A percentile compares a stretch with the other conserved stretches of the same genome.
Conservation (phyloP, 1,139 yeast species). For the Candida albicans region DNA sequence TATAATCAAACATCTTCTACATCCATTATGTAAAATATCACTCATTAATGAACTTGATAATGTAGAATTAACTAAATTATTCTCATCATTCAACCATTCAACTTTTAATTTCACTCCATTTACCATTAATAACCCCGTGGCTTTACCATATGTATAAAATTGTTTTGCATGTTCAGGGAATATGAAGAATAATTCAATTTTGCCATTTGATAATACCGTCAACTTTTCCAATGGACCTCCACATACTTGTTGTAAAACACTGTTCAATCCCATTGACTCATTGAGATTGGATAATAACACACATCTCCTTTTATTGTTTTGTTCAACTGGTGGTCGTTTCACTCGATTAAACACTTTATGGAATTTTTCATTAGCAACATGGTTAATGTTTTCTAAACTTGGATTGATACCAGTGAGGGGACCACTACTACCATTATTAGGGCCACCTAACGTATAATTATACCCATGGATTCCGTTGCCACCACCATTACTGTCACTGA, state of each 20-base stretch:
- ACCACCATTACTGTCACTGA: not conserved
- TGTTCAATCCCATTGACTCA: conserved; percentile 39
- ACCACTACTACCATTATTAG: not conserved
- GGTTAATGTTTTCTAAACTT: conserved; percentile 17
- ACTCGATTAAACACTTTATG: conserved; percentile 8
- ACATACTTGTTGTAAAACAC: conserved; percentile 56
- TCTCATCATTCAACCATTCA: conserved; percentile 34
- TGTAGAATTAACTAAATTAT: conserved; percentile 26
- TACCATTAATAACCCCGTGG: conserved; percentile 55
- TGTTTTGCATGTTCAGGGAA: conserved; percentile 53
- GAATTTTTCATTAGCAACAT: conserved; percentile 9
- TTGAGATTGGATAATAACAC: conserved; percentile 21
- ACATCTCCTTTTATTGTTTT: conserved; percentile 11
- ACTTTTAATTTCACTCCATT: conserved; percentile 56
- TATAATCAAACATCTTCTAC: conserved; percentile 37
- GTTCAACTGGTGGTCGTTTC: conserved; percentile 4
- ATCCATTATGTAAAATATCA: conserved; percentile 31
- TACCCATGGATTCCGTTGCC: not conserved
- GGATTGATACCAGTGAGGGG: conserved; percentile 15
- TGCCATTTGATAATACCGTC: conserved; percentile 17
- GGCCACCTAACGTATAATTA: too few species aligned
- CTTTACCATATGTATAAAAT: conserved; percentile 56
- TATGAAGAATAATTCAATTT: conserved; percentile 54
- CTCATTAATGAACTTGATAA: conserved; percentile 27
- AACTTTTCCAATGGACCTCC: conserved; percentile 77